Base-by-base conservation (phyloP, 371 early-diverging fungal genomes). In the Mucor piriformis region DNA sequence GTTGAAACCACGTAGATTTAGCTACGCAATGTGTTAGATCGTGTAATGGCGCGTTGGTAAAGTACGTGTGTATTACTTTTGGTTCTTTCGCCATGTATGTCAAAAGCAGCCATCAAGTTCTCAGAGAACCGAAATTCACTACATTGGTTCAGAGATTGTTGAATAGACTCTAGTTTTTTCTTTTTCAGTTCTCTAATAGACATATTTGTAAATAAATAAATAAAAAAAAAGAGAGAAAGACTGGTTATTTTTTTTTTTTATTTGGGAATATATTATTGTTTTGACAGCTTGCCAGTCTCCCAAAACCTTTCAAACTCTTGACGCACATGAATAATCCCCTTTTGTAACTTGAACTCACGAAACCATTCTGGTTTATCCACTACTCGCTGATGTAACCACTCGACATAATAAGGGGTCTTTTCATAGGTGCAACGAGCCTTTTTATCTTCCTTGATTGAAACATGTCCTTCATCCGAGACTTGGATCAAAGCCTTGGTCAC, bases 311-410 rank as follows among this genome's bases (percentile, higher is more conserved):
- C 72, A 60, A 94, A 95, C 54, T 81, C 63, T 49, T 90, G 83
- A 20, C 96, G 87, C 5, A 84, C 82, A 8, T 62, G 66, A 54
- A 95, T 89, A 53, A 96, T 92, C 0, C 96, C 96, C 50, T 90
- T 87, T 16, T 88, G 76, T 6, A 87, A 63, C 34, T 67, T 69
- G 66, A 82, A 94, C 0, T 74, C 74, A 11, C 54, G 66, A 67
- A 95, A 96, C 56, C 91, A 75, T 16, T 79, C 83, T 3, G 95
- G 94, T 32, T 92, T 69, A 3, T 73, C 65, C 37, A 70, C 55
- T 23, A 88, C 59, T 59, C 88, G 85, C 18, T 72, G 38, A 29
- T 70, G 73, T 16, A 92, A 82, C 94, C 96, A 97, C 3, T 77
- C 78, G n/a, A 83, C 73, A 71, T 96, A 97, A 29, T 71, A 57